Conservation (phyloP, 768 basidiomycete genomes). For the Panus rudis region DNA sequence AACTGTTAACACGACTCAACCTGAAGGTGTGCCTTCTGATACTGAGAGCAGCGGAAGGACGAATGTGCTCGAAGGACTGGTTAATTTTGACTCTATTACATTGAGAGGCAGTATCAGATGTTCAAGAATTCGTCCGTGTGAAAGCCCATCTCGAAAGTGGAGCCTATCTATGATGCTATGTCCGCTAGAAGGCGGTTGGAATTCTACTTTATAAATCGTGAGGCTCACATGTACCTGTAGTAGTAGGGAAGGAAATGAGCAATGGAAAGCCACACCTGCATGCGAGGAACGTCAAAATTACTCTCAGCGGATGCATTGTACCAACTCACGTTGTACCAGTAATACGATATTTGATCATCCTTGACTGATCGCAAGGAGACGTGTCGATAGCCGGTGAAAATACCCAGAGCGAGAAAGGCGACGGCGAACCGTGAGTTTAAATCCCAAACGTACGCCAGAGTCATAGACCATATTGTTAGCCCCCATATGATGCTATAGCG, state of each 20-base stretch:
- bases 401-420: slow-evolving; percentile 19
- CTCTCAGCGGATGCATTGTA: neutral
- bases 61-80: too few species aligned
- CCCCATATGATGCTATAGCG: slow-evolving; percentile 15
- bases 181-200: too few species aligned
- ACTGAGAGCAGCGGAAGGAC: too few species aligned
- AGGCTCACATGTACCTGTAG: slow-evolving; percentile 4
- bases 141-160: too few species aligned
- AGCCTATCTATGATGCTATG: too few species aligned
- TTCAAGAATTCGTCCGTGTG: too few species aligned
- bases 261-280: slow-evolving; percentile 12
- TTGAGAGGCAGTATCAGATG: too few species aligned
- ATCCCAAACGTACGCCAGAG: slow-evolving; percentile 16
- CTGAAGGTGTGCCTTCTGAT: too few species aligned
- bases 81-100: too few species aligned
- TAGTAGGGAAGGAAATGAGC: slow-evolving; percentile 13
- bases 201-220: too few species aligned
- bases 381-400: slow-evolving; percentile 22
- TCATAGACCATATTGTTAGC: slow-evolving; percentile 18
- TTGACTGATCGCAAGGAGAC: slow-evolving; percentile 3
- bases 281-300: too few species aligned
- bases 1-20: too few species aligned
- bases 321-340: slow-evolving; percentile 15
- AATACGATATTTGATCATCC: slow-evolving; percentile 15
- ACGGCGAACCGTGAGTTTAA: slow-evolving; percentile 11